A percentile compares a stretch with the other conserved stretches of the same genome.
These are phyloP conservation scores for Echeveria elegans DNA, from an alignment of 164 flowering plant genomes.

Conservation along the genomic window DNA sequence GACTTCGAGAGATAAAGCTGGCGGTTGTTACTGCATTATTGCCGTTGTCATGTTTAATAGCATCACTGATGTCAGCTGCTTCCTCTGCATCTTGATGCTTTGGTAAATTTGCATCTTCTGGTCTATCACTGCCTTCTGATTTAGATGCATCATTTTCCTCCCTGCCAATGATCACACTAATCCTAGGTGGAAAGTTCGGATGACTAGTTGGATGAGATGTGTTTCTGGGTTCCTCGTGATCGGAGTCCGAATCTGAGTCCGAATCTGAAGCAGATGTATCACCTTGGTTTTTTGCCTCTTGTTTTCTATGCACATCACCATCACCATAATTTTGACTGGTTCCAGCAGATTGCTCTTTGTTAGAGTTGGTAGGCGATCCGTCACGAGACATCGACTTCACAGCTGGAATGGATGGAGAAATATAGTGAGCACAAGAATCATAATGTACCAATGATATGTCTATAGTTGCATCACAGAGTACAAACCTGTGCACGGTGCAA, in stretches of 20 bases:
- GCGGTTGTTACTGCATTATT: neutral
- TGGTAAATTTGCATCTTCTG: neutral
- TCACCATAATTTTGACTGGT: neutral
- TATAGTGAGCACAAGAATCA: neutral
- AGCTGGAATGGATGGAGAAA: neutral
- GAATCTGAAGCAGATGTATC: neutral
- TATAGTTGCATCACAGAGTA: neutral
- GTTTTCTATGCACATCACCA: neutral
- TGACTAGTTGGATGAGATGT: neutral
- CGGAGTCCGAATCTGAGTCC: neutral
- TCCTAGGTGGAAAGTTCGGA: constrained; percentile 1
- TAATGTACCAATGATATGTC: neutral
- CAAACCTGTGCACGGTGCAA: constrained; percentile 22
- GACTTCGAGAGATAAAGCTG: neutral
- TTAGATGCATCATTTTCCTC: neutral
- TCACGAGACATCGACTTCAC: neutral
- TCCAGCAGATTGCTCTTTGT: neutral
- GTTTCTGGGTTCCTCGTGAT: too few relatives aligned
- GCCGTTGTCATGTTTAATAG: neutral
- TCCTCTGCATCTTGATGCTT: neutral
- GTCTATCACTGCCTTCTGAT: neutral
- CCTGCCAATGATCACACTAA: neutral
- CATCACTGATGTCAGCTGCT: neutral
- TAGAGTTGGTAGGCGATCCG: neutral
- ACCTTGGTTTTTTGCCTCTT: neutral